Percentiles rank a stretch among this genome's conserved stretches.
Evolutionary conservation across 352 stramenopile species (phyloP).

Genomic region (Phytophthora citricola): DNA sequence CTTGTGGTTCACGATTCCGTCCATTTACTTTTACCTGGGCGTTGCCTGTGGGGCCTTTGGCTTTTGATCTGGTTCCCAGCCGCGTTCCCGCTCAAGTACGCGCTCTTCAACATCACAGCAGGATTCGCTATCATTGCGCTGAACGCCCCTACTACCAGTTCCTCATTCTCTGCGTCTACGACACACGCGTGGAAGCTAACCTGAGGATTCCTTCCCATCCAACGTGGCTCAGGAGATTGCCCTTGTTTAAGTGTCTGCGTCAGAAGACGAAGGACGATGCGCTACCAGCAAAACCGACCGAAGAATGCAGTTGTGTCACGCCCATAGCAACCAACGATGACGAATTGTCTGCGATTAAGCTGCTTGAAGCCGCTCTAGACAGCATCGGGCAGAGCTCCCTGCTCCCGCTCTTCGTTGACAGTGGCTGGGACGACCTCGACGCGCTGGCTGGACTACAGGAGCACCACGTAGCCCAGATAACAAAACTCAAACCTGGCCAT

Average conservation of each 20-base stretch:
- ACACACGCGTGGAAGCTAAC: conserved; percentile 1
- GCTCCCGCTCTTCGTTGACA: conserved; percentile 14
- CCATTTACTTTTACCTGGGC: conserved; percentile 1
- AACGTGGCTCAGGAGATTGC: conserved; percentile 4
- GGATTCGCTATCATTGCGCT: not conserved
- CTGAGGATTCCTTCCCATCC: conserved; percentile 10
- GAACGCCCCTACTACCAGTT: not conserved
- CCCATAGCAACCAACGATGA: not conserved
- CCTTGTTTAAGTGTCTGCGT: not conserved
- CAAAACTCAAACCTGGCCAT: no score
- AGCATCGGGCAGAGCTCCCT: conserved; percentile 23
- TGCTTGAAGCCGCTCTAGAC: conserved; percentile 14
- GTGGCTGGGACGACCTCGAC: conserved; percentile 35
- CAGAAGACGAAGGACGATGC: conserved; percentile 2
- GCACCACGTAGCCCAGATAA: no score
- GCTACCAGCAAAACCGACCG: not conserved
- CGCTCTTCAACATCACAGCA: not conserved
- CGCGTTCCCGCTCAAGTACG: not conserved
- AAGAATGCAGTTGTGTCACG: not conserved
- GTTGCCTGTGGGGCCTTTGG: not conserved
- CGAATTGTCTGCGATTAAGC: not conserved
- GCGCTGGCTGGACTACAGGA: conserved; percentile 8
- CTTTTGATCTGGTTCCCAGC: conserved; percentile 1
- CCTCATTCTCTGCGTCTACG: not conserved
- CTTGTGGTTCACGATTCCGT: not conserved